These are phyloP conservation scores for Globisporangium orthogonon DNA, from an alignment of 352 stramenopile species.

Conservation along the genomic window DNA sequence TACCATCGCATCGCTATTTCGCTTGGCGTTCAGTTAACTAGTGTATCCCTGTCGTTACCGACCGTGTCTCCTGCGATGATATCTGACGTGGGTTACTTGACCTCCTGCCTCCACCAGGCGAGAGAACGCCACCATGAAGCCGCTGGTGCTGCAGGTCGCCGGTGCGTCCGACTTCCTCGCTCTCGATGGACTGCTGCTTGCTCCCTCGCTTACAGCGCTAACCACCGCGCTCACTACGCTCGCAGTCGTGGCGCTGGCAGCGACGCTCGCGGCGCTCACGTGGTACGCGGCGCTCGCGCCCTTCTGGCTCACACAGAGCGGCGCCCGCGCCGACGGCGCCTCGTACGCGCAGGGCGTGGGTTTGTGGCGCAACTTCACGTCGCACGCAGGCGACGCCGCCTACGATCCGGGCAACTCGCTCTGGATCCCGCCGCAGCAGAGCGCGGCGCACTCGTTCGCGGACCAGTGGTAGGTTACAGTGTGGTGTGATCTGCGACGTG, in stretches of 20 bases:
- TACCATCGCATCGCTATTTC: neutral
- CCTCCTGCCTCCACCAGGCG: too few relatives aligned
- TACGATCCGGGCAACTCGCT: conserved; percentile 78
- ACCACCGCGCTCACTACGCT: neutral
- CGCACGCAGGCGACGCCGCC: conserved; percentile 53
- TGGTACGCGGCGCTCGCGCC: conserved; percentile 74
- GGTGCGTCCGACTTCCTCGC: conserved; percentile 14
- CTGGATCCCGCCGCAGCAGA: conserved; percentile 63
- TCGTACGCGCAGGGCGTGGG: conserved; percentile 78
- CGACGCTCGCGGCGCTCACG: conserved; percentile 32
- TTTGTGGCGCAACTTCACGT: conserved; percentile 79
- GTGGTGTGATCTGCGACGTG: neutral
- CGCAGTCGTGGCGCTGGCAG: conserved; percentile 46
- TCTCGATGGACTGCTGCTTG: neutral
- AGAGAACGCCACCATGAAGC: conserved; percentile 23
- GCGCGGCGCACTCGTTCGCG: conserved; percentile 43
- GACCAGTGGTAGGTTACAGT: conserved; percentile 42
- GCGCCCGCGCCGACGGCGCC: conserved; percentile 24
- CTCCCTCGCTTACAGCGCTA: too few relatives aligned
- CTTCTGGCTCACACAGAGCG: conserved; percentile 59
- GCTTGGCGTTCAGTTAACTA: neutral
- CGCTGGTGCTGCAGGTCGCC: conserved; percentile 29
- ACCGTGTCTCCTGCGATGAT: neutral
- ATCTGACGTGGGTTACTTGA: neutral
- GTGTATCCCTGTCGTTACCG: neutral